These are phyloP conservation scores for Camillea tinctor DNA, from an alignment of 2,329 filamentous ascomycete species.

Conservation along the genomic window DNA sequence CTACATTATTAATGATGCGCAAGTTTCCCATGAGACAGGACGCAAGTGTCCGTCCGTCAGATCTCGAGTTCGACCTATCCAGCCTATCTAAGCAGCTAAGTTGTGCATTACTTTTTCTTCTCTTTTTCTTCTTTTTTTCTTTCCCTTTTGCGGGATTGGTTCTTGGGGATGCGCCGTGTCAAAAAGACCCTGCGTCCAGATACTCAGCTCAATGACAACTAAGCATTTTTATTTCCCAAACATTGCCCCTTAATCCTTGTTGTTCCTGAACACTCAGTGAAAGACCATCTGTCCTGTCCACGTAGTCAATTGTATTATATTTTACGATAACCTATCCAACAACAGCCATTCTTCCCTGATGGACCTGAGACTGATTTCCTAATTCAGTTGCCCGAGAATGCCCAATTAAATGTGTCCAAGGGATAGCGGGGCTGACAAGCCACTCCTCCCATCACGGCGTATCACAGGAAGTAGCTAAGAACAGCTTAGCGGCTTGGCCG, in stretches of 20 bases:
- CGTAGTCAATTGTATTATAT: neutral
- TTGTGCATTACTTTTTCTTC: neutral
- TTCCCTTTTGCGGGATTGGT: too few species aligned
- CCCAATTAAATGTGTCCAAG: conserved; percentile 8
- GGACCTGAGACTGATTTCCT: conserved; percentile 5
- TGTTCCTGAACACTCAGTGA: neutral
- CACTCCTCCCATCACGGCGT: conserved; percentile 5
- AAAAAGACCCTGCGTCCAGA: neutral
- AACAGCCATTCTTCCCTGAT: neutral
- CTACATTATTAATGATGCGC: neutral
- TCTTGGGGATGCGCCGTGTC: neutral
- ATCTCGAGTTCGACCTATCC: neutral
- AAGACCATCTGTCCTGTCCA: neutral
- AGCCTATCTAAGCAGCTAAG: too few species aligned
- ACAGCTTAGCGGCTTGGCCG: conserved; percentile 4
- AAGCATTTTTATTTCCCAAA: neutral
- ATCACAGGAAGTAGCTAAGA: conserved; percentile 4
- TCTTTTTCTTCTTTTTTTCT: too few species aligned
- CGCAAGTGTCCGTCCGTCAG: too few species aligned
- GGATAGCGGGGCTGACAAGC: neutral
- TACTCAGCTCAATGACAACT: neutral
- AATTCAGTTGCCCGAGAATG: conserved; percentile 16
- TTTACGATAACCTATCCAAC: neutral
- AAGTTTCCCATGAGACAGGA: neutral
- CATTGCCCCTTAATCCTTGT: neutral